These are phyloP conservation scores for Fusarium haematococcum DNA, from an alignment of 2,329 filamentous ascomycete genomes.

Conservation along the genomic window DNA sequence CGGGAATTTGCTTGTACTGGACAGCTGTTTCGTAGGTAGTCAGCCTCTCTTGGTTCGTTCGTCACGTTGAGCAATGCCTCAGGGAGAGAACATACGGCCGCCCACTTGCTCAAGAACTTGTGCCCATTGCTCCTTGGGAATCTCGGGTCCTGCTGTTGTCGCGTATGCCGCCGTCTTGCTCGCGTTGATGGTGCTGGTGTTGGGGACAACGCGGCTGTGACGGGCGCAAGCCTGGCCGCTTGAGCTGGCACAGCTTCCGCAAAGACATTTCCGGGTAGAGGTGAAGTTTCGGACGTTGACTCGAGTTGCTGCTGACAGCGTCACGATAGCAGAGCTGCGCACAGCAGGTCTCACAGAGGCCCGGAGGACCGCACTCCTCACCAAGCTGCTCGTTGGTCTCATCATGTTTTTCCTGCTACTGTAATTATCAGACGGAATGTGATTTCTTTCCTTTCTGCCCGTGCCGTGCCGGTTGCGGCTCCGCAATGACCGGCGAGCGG, in stretches of 20 bases:
- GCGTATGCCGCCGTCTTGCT: slow-evolving; percentile 36
- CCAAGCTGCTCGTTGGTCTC: slow-evolving; percentile 28
- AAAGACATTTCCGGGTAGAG: slow-evolving; percentile 27
- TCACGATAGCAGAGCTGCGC: slow-evolving; percentile 24
- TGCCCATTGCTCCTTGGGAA: slow-evolving; percentile 88
- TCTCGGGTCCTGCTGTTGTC: slow-evolving; percentile 48
- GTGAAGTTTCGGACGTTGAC: slow-evolving; percentile 27
- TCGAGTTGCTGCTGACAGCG: slow-evolving; percentile 18
- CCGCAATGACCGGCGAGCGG: neutral
- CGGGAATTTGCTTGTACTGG: slow-evolving; percentile 81
- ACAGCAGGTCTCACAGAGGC: slow-evolving; percentile 13
- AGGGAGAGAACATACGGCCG: slow-evolving; percentile 58
- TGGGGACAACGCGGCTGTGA: slow-evolving; percentile 17
- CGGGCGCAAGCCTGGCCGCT: slow-evolving; percentile 27
- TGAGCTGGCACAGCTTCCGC: slow-evolving; percentile 23
- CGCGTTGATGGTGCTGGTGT: slow-evolving; percentile 9
- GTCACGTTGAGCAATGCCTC: neutral
- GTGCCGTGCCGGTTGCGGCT: neutral
- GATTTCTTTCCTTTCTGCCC: neutral
- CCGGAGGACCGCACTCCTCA: slow-evolving; percentile 31
- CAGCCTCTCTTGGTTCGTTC: neutral
- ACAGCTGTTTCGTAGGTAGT: slow-evolving; percentile 56
- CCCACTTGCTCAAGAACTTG: slow-evolving; percentile 85
- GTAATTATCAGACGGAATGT: neutral
- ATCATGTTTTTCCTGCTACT: slow-evolving; percentile 5